phyloP scores from a whole-genome alignment of 768 basidiomycete species.

The Flagelloscypha sp. region DNA sequence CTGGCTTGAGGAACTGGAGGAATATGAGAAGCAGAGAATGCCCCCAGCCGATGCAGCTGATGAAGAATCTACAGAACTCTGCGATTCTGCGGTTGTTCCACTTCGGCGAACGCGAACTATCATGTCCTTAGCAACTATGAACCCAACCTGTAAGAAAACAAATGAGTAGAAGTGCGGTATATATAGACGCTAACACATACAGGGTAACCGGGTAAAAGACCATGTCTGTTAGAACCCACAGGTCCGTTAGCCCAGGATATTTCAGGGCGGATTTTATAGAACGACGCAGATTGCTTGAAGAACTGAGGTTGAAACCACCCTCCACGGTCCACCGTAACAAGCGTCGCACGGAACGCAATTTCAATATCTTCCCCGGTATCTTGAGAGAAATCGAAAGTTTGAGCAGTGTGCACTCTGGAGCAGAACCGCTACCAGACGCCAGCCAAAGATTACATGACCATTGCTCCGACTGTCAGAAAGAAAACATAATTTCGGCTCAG shows the following conservation, averaged over 20 bases:
- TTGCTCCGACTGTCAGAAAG: too few relatives aligned
- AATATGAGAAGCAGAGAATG: slow-evolving; percentile 10
- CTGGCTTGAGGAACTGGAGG: slow-evolving; percentile 1
- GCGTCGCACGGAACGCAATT: slow-evolving; percentile 13
- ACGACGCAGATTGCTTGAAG: slow-evolving; percentile 13
- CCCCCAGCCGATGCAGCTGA: slow-evolving; percentile 7
- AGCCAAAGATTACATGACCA: slow-evolving; percentile 10
- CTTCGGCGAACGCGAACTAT: slow-evolving; percentile 3
- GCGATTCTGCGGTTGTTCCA: not conserved
- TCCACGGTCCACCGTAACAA: slow-evolving; percentile 14
- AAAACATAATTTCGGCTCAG: too few relatives aligned
- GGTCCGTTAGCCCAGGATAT: slow-evolving; percentile 10
- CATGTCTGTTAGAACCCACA: slow-evolving; percentile 1
- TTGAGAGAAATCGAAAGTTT: too few relatives aligned
- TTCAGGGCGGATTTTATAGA: slow-evolving; percentile 8
- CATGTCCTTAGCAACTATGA: slow-evolving; percentile 9
- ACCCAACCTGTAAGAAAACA: slow-evolving; percentile 9
- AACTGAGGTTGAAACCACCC: slow-evolving; percentile 19
- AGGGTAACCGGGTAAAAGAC: slow-evolving; percentile 4
- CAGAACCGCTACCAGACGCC: slow-evolving; percentile 4
- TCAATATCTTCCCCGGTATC: too few relatives aligned
- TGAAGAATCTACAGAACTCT: not conserved
- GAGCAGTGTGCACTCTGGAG: too few relatives aligned
- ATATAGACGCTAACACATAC: slow-evolving; percentile 6
- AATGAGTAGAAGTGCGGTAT: too few relatives aligned